A percentile compares a stretch with the other conserved stretches of the same genome.
phyloP scores from a whole-genome alignment of 805 yeast species.

The Ogataea ganodermae region DNA sequence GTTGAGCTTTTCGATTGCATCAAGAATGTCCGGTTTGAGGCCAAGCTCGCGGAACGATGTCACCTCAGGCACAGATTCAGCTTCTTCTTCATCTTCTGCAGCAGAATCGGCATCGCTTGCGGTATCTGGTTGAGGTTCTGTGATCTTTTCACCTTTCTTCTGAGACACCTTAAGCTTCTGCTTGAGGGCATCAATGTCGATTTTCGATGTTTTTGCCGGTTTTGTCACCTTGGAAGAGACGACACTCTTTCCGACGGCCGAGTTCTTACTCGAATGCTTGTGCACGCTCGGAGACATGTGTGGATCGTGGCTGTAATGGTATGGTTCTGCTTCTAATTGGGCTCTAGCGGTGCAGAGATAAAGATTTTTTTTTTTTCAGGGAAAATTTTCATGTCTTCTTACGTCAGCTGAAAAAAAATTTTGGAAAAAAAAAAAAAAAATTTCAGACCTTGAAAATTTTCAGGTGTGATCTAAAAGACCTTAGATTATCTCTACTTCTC shows the following conservation, averaged over 20 bases:
- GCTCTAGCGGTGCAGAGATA: background rate
- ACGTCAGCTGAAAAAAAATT: slow-evolving; percentile 5
- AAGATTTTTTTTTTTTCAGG: background rate
- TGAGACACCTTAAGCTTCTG: slow-evolving; percentile 25
- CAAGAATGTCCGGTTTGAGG: slow-evolving; percentile 74
- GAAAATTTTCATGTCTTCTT: slow-evolving; percentile 9
- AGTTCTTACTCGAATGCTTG: slow-evolving; percentile 3
- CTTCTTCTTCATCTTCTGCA: slow-evolving; percentile 14
- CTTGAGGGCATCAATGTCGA: slow-evolving; percentile 34
- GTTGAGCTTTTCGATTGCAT: slow-evolving; percentile 74
- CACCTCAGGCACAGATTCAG: slow-evolving; percentile 11
- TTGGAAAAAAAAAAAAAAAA: slow-evolving; percentile 3
- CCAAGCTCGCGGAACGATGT: slow-evolving; percentile 55
- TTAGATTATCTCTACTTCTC: background rate
- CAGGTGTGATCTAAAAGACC: background rate
- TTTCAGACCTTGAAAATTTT: slow-evolving; percentile 2
- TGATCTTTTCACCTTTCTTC: slow-evolving; percentile 21
- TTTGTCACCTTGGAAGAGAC: background rate
- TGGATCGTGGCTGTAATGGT: background rate
- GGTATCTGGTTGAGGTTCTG: slow-evolving; percentile 11
- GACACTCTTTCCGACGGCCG: background rate
- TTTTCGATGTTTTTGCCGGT: slow-evolving; percentile 19
- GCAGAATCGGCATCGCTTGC: slow-evolving; percentile 18
- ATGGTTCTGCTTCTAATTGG: background rate
- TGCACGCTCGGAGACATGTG: slow-evolving; percentile 24